These are phyloP conservation scores for Trichoderma arundinaceum DNA, from an alignment of 2,329 filamentous ascomycete genomes.

Conservation along the genomic window DNA sequence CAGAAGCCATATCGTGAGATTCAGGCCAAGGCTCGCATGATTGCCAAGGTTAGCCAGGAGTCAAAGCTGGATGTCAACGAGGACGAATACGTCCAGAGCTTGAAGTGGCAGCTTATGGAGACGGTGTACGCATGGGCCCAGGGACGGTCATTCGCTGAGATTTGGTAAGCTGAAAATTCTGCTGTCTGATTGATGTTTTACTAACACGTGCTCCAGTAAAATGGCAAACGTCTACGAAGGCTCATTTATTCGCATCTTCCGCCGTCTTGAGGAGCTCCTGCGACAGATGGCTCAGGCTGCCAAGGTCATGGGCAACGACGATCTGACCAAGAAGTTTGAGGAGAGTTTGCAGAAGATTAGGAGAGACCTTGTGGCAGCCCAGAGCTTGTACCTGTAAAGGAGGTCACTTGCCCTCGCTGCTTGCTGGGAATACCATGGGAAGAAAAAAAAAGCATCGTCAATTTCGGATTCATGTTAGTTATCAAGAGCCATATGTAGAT, in stretches of 20 bases:
- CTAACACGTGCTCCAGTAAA: conserved; percentile 66
- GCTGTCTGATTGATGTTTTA: conserved; percentile 31
- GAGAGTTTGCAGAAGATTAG: conserved; percentile 82
- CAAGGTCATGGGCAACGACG: conserved; percentile 98
- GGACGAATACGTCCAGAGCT: conserved; percentile 85
- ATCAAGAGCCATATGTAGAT: conserved; percentile 17
- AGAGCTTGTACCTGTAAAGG: conserved; percentile 82
- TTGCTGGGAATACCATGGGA: not conserved
- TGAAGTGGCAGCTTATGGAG: conserved; percentile 97
- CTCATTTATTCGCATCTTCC: conserved; percentile 93
- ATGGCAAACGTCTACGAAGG: conserved; percentile 99
- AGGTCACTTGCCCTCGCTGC: not conserved
- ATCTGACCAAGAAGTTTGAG: conserved; percentile 91
- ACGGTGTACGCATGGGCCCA: conserved; percentile 92
- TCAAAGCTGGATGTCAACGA: conserved; percentile 94
- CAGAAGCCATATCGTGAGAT: conserved; percentile 86
- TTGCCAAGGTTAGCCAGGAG: conserved; percentile 93
- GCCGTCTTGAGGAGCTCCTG: conserved; percentile 89
- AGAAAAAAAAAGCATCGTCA: not conserved
- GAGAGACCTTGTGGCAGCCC: conserved; percentile 92
- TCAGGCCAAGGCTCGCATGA: conserved; percentile 80
- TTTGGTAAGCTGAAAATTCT: conserved; percentile 72
- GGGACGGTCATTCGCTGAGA: conserved; percentile 86
- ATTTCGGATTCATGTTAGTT: not conserved
- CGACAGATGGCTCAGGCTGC: conserved; percentile 94